Evolutionary conservation across 164 flowering plant species (phyloP), one percentile per base, ranked within the genome.

Genomic region (Malania oleifera): DNA sequence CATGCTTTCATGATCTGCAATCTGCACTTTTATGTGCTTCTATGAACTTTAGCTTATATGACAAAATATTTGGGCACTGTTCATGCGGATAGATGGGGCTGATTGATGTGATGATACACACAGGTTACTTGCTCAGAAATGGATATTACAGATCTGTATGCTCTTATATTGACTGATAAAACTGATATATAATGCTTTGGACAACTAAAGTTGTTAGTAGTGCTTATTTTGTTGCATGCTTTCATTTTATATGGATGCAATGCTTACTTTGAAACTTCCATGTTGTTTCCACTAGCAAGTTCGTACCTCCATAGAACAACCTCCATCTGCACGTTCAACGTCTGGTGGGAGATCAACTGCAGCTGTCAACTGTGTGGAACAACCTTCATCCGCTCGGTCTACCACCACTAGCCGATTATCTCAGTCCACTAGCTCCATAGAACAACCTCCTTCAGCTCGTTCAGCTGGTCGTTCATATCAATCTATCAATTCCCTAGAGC

Each of bases 281-380:
- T 55, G 24, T 57, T 56, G 17, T 60, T 74, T 59, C 57, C 63
- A 57, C 61, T 74, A 86, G 91, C 56, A 82, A 73, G 76, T 75
- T 82, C 82, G 84, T 64, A 72, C 69, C 54, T 35, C 63, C 35
- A 19, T 26, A 46, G 76, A 54, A 63, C 60, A 64, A 49, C 64
- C 59, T 6, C 15, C 60, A 15, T 57, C 55, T 25, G 46, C 20
- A 27, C 56, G 20, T 51, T 58, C 57, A 1, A 3, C 17, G 10
- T 43, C 19, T 18, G 51, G 17, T 47, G 45, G 37, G 6, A 24
- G 29, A 52, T 17, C 67, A 45, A 39, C 54, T 60, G 70, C 49
- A 17, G 40, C 59, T 13, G 25, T 23, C 7, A 61, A 39, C 51
- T 46, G 52, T 23, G 22, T 56, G 4, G 77, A 69, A 37, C 78